Evolutionary conservation across 306 rosid genomes (phyloP), one percentile per base, ranked within the genome.

Genomic region (Biancaea sappan): DNA sequence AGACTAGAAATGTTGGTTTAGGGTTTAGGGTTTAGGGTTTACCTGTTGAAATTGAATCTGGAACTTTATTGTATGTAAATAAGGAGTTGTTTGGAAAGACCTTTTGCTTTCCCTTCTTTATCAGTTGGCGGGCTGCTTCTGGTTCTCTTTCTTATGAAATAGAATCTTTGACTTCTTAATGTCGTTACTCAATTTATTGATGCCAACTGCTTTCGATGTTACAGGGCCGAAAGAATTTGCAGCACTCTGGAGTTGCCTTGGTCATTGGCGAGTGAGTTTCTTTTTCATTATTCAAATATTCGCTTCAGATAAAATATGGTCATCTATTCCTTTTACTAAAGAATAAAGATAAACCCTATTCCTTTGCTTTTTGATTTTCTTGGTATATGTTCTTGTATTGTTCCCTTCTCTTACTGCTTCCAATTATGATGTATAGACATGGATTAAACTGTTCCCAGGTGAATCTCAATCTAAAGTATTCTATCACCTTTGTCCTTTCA

Each of bases 161-260:
- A 44, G 47, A 62, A 35, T 62, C 68, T 62, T 62, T 62, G 47
- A 62, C 47, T 50, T 66, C 5, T 32, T 48, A 7, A 5, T 6
- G 47, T 26, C 44, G n/a, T 26, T 41, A 2, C 63, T 56, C 24
- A 24, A 2, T 47, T 60, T 78, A 19, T 47, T 81, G 19, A 63
- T 83, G 32, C 66, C 66, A 11, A 59, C 48, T 75, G 18, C 67
- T 74, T 84, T 11, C 74, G 68, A 38, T 79, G 64, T 61, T 56
- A 18, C 82, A 91, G 98, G 94, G 44, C 94, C 94, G 3, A 82
- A 81, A 47, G 96, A 91, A 75, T 94, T 91, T 82, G 51, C 87
- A n/a, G 91, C 85, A 18, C 76, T 94, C 31, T 91, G 97, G 94
- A 83, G 29, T 79, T 91, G 98, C 79, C 94, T 94, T 69, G 97